These are phyloP conservation scores for Fagopyrum tataricum DNA, from an alignment of 148 eudicot genomes.

Conservation along the genomic window DNA sequence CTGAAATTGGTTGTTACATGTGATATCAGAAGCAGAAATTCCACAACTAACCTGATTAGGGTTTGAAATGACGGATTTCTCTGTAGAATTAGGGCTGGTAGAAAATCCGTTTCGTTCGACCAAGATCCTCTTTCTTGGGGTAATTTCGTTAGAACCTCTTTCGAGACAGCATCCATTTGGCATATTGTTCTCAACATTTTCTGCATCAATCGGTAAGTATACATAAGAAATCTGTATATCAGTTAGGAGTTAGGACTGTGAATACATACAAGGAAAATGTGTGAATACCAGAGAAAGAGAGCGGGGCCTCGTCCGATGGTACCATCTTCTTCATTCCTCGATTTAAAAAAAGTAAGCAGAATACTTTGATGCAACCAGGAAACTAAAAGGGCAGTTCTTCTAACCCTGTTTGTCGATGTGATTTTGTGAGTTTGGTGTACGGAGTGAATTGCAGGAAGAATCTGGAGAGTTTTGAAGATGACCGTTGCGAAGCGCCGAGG, in stretches of 20 bases:
- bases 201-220: constrained; percentile 15
- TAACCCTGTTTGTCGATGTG: neutral
- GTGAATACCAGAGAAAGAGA: neutral
- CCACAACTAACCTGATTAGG: neutral
- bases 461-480: neutral
- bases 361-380: neutral
- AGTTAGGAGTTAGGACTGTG: neutral
- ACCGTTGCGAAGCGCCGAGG: neutral
- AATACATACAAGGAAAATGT: neutral
- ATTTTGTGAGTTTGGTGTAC: neutral
- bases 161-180: constrained; percentile 16
- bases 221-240: neutral
- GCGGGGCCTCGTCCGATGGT: neutral
- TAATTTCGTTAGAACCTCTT: constrained; percentile 17
- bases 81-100: neutral
- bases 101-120: constrained; percentile 39
- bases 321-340: neutral
- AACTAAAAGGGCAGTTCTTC: neutral
- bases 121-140: constrained; percentile 45
- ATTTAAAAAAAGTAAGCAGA: no score
- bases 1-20: constrained; percentile 17
- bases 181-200: constrained; percentile 37
- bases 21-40: neutral
- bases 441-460: neutral
- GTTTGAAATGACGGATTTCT: neutral